A percentile compares a stretch with the other conserved stretches of the same genome.
phyloP scores from a whole-genome alignment of 495 filamentous ascomycete species.

The Xylaria longipes region DNA sequence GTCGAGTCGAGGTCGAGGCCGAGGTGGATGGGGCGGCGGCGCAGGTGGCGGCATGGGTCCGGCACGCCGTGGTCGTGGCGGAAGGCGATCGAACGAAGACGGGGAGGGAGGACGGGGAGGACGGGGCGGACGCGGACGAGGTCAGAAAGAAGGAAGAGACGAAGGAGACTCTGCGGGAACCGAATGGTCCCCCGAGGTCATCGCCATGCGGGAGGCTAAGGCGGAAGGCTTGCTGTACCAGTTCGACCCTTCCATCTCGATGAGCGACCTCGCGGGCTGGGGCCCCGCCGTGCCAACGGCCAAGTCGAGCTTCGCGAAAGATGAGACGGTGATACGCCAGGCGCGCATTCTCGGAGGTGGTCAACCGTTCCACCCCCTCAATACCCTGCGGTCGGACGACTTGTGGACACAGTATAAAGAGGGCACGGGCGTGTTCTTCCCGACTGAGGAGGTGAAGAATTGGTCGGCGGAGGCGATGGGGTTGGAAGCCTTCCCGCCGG shows the following conservation, averaged over 20 bases:
- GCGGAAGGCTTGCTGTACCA: conserved; percentile 21
- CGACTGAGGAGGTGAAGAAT: conserved; percentile 25
- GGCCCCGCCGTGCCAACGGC: conserved; percentile 28
- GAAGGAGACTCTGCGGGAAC: neutral
- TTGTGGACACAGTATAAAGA: conserved; percentile 15
- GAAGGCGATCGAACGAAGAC: too few relatives aligned
- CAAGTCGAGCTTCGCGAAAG: conserved; percentile 26
- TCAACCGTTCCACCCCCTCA: conserved; percentile 24
- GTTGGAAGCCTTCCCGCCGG: conserved; percentile 29
- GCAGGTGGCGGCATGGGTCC: neutral
- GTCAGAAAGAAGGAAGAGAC: neutral
- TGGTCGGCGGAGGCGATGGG: conserved; percentile 22
- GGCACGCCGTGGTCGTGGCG: neutral
- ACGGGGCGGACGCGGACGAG: conserved; percentile 1
- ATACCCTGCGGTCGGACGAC: neutral
- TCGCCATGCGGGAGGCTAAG: conserved; percentile 28
- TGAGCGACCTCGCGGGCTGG: conserved; percentile 31
- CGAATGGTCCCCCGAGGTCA: conserved; percentile 2
- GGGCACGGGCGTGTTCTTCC: conserved; percentile 31
- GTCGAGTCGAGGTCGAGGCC: neutral
- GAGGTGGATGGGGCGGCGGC: conserved; percentile 12
- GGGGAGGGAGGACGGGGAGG: conserved; percentile 21
- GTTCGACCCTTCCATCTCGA: conserved; percentile 32
- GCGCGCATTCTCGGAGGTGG: conserved; percentile 37
- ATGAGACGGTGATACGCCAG: conserved; percentile 35